phyloP scores from a whole-genome alignment of 179 eudicot species.

The Spergularia azorica region DNA sequence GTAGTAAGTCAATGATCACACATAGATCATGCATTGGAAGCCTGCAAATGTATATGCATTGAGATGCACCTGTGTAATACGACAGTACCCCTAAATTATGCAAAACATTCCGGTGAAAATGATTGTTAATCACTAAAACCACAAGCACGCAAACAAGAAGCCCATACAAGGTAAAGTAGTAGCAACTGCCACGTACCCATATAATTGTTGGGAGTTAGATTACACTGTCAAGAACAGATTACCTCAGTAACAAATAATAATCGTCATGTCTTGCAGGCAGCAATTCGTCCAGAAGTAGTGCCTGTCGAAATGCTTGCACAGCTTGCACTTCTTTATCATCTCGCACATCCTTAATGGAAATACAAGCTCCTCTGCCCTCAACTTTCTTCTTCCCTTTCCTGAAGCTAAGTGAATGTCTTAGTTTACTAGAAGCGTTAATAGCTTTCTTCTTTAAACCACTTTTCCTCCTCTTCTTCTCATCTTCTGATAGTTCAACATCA shows the following conservation, averaged over 20 bases:
- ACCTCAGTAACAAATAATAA: conserved; percentile 60
- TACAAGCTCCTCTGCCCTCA: conserved; percentile 23
- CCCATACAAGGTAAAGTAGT: background rate
- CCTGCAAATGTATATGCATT: background rate
- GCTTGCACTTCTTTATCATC: conserved; percentile 55
- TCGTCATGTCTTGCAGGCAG: conserved; percentile 63
- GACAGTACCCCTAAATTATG: background rate
- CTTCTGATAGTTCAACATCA: conserved; percentile 45
- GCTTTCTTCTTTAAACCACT: conserved; percentile 56
- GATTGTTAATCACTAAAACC: background rate
- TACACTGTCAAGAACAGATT: conserved; percentile 12
- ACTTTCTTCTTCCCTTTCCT: conserved; percentile 46
- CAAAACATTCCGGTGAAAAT: background rate
- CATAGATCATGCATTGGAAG: background rate
- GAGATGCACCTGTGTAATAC: background rate
- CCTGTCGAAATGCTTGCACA: conserved; percentile 55
- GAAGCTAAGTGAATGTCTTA: conserved; percentile 43
- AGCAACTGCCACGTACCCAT: background rate
- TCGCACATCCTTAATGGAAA: conserved; percentile 51
- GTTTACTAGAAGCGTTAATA: conserved; percentile 44
- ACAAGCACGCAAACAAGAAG: background rate
- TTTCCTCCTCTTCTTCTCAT: conserved; percentile 42
- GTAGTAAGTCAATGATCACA: background rate
- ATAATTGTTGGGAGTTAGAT: background rate
- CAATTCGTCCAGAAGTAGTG: conserved; percentile 44